phyloP scores from a whole-genome alignment of 805 yeast genomes.

The Clavispora santaluciae region DNA sequence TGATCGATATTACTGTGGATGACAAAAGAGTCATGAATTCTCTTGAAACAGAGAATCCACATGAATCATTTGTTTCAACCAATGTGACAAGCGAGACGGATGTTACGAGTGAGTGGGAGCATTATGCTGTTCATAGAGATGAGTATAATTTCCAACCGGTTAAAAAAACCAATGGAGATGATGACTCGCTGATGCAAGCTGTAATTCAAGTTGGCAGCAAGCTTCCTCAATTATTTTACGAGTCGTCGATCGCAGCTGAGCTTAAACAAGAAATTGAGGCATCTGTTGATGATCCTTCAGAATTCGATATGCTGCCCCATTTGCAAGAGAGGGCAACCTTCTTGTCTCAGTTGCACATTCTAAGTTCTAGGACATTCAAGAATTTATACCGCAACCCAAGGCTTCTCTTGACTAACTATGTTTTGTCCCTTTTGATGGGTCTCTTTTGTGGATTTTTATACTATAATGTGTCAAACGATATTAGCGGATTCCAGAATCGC shows the following conservation, averaged over 20 bases:
- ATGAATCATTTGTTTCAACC: constrained; percentile 26
- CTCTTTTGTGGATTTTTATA: constrained; percentile 81
- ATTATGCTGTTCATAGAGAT: constrained; percentile 75
- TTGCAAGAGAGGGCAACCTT: constrained; percentile 51
- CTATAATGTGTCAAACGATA: constrained; percentile 78
- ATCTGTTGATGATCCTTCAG: constrained; percentile 20
- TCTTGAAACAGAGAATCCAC: constrained; percentile 21
- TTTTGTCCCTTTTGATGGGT: constrained; percentile 72
- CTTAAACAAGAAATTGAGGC: constrained; percentile 34
- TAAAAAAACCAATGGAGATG: constrained; percentile 14
- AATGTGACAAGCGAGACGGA: no score
- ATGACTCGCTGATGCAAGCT: constrained; percentile 16
- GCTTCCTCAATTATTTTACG: constrained; percentile 30
- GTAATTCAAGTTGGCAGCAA: constrained; percentile 19
- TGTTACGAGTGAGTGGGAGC: constrained; percentile 80
- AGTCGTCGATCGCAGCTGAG: constrained; percentile 39
- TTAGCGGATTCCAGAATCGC: constrained; percentile 94
- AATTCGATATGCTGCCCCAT: constrained; percentile 26
- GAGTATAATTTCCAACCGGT: constrained; percentile 43
- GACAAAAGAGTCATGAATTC: constrained; percentile 31
- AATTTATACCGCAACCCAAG: constrained; percentile 91
- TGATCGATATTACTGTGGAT: constrained; percentile 85
- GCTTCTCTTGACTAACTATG: constrained; percentile 78
- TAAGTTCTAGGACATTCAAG: constrained; percentile 84
- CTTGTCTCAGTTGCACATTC: constrained; percentile 60